A percentile compares a stretch with the other conserved stretches of the same genome.
phyloP scores from a whole-genome alignment of 352 stramenopile genomes.

The Phytophthora pseudosyringae region DNA sequence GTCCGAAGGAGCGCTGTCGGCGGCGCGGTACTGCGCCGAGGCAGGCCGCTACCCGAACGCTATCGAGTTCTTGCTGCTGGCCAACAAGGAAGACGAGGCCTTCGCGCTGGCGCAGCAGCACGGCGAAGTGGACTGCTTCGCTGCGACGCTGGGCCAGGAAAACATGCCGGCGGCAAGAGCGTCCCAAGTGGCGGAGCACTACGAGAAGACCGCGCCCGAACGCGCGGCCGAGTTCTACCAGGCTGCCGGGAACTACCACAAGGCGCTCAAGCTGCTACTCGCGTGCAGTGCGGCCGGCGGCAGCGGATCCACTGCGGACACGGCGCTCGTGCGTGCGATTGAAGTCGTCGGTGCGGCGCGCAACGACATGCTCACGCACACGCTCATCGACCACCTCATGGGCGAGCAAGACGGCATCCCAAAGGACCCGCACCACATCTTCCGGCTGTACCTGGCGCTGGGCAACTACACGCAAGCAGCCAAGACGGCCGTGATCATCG shows the following conservation, averaged over 20 bases:
- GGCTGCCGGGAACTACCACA: constrained; percentile 90
- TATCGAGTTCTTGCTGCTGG: constrained; percentile 95
- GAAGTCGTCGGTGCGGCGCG: constrained; percentile 93
- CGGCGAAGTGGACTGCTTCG: constrained; percentile 91
- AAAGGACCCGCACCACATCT: constrained; percentile 96
- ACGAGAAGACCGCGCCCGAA: constrained; percentile 76
- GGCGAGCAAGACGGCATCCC: constrained; percentile 93
- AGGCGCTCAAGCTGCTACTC: constrained; percentile 91
- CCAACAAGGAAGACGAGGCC: constrained; percentile 92
- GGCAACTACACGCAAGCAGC: constrained; percentile 93
- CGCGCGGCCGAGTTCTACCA: constrained; percentile 92
- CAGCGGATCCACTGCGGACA: constrained; percentile 59
- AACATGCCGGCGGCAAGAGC: constrained; percentile 87
- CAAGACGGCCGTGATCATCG: constrained; percentile 95
- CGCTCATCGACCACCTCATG: constrained; percentile 96
- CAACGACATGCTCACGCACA: constrained; percentile 95
- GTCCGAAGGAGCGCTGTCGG: constrained; percentile 83
- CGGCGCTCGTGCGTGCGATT: constrained; percentile 89
- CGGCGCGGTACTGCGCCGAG: constrained; percentile 90
- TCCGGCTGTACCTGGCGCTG: constrained; percentile 94
- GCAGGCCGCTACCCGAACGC: constrained; percentile 84
- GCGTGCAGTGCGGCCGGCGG: constrained; percentile 56
- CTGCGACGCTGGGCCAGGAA: constrained; percentile 76
- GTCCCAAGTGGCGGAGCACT: constrained; percentile 90
- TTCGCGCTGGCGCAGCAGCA: constrained; percentile 91